Conservation (phyloP, 2,329 filamentous ascomycete species). For the Trichophyton simii region DNA sequence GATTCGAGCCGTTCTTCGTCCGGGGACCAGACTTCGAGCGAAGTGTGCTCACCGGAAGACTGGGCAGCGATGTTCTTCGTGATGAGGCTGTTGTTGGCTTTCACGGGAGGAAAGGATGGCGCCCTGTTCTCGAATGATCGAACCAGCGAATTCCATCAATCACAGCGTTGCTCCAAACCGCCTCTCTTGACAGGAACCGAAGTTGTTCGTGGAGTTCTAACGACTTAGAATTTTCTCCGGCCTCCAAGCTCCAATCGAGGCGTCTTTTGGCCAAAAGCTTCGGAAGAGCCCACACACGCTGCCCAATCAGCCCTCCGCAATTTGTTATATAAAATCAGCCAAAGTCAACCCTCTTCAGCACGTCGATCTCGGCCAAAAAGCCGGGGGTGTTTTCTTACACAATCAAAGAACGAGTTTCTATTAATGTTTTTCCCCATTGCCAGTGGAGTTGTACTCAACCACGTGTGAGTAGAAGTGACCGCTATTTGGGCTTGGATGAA, state of each 20-base stretch:
- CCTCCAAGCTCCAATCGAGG: background rate
- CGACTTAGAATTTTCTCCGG: background rate
- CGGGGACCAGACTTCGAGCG: conserved; percentile 48
- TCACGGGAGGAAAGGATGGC: conserved; percentile 49
- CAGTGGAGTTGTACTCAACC: background rate
- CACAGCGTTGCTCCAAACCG: background rate
- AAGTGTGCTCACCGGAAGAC: conserved; percentile 54
- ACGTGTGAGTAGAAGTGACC: background rate
- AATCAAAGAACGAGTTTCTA: background rate
- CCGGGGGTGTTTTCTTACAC: background rate
- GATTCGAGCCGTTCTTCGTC: conserved; percentile 50
- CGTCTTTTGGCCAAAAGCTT: background rate
- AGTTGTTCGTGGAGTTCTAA: background rate
- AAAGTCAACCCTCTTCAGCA: background rate
- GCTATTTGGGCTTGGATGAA: background rate
- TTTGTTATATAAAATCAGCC: background rate
- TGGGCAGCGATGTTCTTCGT: conserved; percentile 45
- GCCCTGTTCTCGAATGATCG: conserved; percentile 18
- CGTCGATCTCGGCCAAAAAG: background rate
- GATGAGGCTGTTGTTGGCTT: conserved; percentile 51
- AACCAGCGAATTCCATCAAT: background rate
- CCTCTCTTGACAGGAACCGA: background rate
- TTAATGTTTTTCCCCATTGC: background rate
- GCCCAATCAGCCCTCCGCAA: background rate
- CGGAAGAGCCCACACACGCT: background rate